Conservation (phyloP, 305 asterid species). For the Andrographis paniculata region DNA sequence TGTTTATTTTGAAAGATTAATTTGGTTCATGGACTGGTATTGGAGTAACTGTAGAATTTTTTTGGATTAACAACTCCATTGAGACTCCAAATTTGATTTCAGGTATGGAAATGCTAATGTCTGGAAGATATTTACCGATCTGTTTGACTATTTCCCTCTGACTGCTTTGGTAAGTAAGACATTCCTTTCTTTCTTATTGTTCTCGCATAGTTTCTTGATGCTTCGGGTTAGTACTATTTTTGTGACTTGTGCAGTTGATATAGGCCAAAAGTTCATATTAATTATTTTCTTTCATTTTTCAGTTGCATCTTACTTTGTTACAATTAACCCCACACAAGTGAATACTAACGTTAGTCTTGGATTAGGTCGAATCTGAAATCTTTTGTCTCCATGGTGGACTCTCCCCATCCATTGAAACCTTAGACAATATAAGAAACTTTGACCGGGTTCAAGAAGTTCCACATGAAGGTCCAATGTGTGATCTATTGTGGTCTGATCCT, state of each 20-base stretch:
- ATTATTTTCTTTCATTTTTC: too few relatives aligned
- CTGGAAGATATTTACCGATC: constrained; percentile 75
- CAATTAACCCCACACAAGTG: too few relatives aligned
- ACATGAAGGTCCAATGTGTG: constrained; percentile 98
- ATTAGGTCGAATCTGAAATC: constrained; percentile 92
- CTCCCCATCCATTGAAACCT: constrained; percentile 90
- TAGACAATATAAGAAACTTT: constrained; percentile 84
- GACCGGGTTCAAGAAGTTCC: constrained; percentile 99
- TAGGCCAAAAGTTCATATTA: too few relatives aligned
- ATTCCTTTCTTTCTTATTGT: constrained; percentile 11
- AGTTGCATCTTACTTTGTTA: too few relatives aligned
- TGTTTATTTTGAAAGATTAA: too few relatives aligned
- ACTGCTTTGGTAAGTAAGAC: constrained; percentile 55
- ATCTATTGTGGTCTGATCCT: constrained; percentile 95
- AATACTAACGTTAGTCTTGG: too few relatives aligned
- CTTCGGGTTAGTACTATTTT: neutral
- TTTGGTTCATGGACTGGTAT: too few relatives aligned
- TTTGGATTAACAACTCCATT: too few relatives aligned
- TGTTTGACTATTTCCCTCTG: constrained; percentile 69
- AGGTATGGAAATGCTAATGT: constrained; percentile 76
- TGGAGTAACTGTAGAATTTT: too few relatives aligned
- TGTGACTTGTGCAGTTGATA: too few relatives aligned
- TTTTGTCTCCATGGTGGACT: constrained; percentile 93
- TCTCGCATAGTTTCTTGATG: constrained; percentile 7
- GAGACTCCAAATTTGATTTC: constrained; percentile 12